These are phyloP conservation scores for Corylus heterophylla DNA, from an alignment of 306 rosid genomes.

Conservation along the genomic window DNA sequence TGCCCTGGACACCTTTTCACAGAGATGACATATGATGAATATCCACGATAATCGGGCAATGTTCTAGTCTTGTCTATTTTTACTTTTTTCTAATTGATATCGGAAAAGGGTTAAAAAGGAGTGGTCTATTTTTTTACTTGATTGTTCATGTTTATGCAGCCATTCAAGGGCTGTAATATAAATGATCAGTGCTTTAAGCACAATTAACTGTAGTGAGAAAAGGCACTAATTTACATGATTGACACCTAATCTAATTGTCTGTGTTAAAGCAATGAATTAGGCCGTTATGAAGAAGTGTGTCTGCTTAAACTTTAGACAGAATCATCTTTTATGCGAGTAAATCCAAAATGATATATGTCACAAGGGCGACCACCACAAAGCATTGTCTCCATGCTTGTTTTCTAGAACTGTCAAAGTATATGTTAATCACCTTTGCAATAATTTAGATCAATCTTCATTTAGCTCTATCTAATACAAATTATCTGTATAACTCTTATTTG, in stretches of 20 bases:
- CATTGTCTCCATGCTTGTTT: slow-evolving; percentile 46
- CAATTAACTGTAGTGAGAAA: no score
- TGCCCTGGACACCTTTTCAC: no score
- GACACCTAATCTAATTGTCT: slow-evolving; percentile 32
- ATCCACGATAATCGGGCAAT: no score
- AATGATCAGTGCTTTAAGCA: no score
- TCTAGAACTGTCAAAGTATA: slow-evolving; percentile 8
- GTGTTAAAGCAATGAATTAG: slow-evolving; percentile 37
- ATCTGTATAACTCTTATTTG: background rate
- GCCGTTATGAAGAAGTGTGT: slow-evolving; percentile 50
- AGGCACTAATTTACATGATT: slow-evolving; percentile 2
- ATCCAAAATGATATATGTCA: slow-evolving; percentile 48
- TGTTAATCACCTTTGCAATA: slow-evolving; percentile 50
- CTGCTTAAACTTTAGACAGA: slow-evolving; percentile 45
- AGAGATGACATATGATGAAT: no score
- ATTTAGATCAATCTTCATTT: slow-evolving; percentile 39
- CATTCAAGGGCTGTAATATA: no score
- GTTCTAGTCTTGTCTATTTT: no score
- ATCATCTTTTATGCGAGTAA: slow-evolving; percentile 48
- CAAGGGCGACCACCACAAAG: slow-evolving; percentile 59
- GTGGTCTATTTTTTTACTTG: no score
- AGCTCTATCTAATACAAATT: slow-evolving; percentile 9
- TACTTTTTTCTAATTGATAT: no score
- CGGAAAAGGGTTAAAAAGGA: no score
- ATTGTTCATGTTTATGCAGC: no score